Percentiles rank a stretch among this genome's conserved stretches.
These are phyloP conservation scores for Exophiala oligosperma DNA, from an alignment of 2,329 filamentous ascomycete genomes.

Conservation along the genomic window DNA sequence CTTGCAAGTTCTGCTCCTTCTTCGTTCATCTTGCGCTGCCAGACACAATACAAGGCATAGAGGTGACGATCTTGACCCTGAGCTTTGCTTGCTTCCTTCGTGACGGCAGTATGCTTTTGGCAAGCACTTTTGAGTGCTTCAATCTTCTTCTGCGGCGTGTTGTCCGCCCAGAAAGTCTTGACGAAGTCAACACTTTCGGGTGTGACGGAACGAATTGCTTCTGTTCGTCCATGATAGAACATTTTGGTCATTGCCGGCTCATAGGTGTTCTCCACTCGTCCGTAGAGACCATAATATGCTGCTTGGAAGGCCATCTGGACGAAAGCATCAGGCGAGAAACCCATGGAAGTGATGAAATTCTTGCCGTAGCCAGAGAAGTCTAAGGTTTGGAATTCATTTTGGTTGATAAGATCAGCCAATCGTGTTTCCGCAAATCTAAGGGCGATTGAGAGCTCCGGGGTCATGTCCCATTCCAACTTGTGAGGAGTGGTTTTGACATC, in stretches of 20 bases:
- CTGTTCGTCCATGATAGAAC: conserved; percentile 89
- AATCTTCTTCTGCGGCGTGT: conserved; percentile 77
- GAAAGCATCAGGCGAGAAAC: conserved; percentile 94
- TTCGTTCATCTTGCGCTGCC: conserved; percentile 85
- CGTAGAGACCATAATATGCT: conserved; percentile 95
- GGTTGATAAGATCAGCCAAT: conserved; percentile 88
- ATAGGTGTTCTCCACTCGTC: conserved; percentile 90
- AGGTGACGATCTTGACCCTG: conserved; percentile 90
- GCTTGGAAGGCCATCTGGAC: conserved; percentile 99
- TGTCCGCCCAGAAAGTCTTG: conserved; percentile 91
- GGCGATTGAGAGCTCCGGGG: conserved; percentile 84
- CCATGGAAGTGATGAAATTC: conserved; percentile 96
- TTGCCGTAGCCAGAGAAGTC: conserved; percentile 91
- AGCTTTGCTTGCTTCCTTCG: conserved; percentile 82
- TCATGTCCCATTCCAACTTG: conserved; percentile 97
- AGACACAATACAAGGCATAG: conserved; percentile 90
- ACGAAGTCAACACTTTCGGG: conserved; percentile 77
- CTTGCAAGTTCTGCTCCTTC: conserved; percentile 57
- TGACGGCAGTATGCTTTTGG: conserved; percentile 75
- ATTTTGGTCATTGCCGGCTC: conserved; percentile 98
- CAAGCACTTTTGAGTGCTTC: conserved; percentile 82
- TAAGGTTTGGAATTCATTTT: conserved; percentile 92
- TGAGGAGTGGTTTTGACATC: conserved; percentile 92
- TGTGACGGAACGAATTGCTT: conserved; percentile 85
- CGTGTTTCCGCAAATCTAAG: conserved; percentile 94